A percentile compares a stretch with the other conserved stretches of the same genome.
Conservation (phyloP, 345 rosid genomes). For the Melaleuca quinquenervia region DNA sequence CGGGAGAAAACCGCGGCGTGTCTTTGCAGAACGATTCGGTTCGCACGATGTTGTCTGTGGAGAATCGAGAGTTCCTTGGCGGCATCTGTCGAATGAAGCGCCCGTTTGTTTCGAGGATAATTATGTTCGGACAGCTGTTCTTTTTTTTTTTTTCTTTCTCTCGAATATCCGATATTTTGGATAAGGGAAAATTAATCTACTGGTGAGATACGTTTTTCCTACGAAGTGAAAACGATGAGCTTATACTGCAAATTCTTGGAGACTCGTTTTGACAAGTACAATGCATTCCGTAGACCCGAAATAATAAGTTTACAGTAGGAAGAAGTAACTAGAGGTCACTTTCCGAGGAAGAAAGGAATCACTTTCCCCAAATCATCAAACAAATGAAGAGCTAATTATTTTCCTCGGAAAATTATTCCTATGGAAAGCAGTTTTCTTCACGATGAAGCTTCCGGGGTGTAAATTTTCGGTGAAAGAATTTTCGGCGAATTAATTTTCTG, state of each 20-base stretch:
- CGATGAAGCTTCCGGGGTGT: not conserved
- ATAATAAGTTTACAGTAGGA: no score
- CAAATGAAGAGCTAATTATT: not conserved
- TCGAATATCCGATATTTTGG: not conserved
- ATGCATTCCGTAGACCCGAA: no score
- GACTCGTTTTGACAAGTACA: no score
- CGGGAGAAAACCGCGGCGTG: not conserved
- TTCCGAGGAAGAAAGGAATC: no score
- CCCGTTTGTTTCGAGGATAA: not conserved
- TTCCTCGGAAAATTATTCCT: not conserved
- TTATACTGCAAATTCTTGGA: not conserved
- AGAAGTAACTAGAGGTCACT: no score
- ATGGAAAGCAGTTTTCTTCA: not conserved
- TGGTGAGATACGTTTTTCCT: rapidly evolving
- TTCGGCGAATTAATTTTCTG: not conserved
- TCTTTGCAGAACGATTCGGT: no score
- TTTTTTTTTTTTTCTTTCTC: not conserved
- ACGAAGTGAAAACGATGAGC: rapidly evolving
- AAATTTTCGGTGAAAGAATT: not conserved
- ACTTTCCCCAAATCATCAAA: not conserved
- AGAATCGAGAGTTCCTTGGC: not conserved
- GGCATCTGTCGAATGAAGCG: not conserved
- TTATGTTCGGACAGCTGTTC: not conserved
- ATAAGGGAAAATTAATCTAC: not conserved
- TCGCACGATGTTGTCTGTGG: not conserved